Evolutionary conservation across 495 filamentous ascomycete species (phyloP).

Genomic region (Thozetella sp.): DNA sequence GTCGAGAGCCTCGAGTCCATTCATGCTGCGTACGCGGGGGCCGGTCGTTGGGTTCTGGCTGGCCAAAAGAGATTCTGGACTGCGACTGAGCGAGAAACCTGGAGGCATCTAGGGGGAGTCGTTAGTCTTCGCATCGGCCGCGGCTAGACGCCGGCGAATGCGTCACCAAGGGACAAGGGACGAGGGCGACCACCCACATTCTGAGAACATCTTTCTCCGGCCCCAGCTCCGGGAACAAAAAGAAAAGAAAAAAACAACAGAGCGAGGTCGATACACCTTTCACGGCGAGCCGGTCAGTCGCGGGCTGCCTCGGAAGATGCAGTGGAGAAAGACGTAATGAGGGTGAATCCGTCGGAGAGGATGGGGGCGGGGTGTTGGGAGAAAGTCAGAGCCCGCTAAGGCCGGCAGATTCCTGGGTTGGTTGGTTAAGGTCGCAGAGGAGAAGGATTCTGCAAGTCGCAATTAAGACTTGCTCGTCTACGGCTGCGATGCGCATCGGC

Average conservation of each 20-base stretch:
- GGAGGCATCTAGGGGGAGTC: conserved; percentile 77
- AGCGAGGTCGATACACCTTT: no score
- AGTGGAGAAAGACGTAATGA: not conserved
- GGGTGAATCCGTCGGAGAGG: not conserved
- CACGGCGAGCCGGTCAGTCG: no score
- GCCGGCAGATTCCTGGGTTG: not conserved
- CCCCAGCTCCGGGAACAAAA: conserved; percentile 18
- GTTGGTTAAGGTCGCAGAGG: not conserved
- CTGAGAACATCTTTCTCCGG: conserved; percentile 79
- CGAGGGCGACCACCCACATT: conserved; percentile 68
- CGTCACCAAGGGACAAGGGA: conserved; percentile 11
- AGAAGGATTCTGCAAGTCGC: not conserved
- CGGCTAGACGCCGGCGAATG: not conserved
- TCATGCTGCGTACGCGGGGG: conserved; percentile 26
- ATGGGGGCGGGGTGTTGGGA: not conserved
- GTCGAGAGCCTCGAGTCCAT: conserved; percentile 32
- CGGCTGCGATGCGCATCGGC: no score
- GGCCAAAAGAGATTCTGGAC: conserved; percentile 71
- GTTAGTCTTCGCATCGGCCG: conserved; percentile 9
- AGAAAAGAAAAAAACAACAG: conserved; percentile 3
- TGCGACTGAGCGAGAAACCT: conserved; percentile 97
- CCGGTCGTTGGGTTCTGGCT: conserved; percentile 56
- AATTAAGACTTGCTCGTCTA: no score
- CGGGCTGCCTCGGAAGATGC: not conserved
- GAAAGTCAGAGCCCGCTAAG: not conserved